Conservation (phyloP, 192 early-diverging fungal species). For the Backusella parvicylindrica region DNA sequence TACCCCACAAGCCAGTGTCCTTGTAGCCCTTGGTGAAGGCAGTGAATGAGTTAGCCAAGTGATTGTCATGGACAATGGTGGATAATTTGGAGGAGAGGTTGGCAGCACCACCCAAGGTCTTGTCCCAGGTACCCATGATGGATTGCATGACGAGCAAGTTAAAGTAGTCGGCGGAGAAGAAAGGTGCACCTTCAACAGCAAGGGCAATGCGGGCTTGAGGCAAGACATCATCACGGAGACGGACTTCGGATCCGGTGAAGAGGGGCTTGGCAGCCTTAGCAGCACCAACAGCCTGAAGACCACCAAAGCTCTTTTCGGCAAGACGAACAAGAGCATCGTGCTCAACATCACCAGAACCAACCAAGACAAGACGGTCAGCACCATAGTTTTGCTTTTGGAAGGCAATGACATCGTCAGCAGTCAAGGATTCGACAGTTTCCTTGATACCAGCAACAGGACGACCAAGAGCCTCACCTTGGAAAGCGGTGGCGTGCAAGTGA, state of each 20-base stretch:
- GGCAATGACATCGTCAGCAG: slow-evolving; percentile 76
- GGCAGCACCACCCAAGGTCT: slow-evolving; percentile 83
- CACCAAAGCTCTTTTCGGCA: slow-evolving; percentile 91
- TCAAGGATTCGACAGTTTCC: slow-evolving; percentile 89
- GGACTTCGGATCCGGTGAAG: slow-evolving; percentile 93
- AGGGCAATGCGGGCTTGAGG: slow-evolving; percentile 94
- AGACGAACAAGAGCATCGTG: slow-evolving; percentile 91
- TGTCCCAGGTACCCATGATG: slow-evolving; percentile 95
- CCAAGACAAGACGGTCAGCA: slow-evolving; percentile 96
- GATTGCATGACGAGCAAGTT: slow-evolving; percentile 91
- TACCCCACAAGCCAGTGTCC: slow-evolving; percentile 96
- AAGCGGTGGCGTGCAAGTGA: slow-evolving; percentile 94
- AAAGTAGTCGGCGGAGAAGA: slow-evolving; percentile 93
- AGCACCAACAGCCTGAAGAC: slow-evolving; percentile 35
- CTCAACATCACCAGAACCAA: slow-evolving; percentile 89
- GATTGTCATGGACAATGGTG: slow-evolving; percentile 72
- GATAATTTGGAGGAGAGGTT: slow-evolving; percentile 89
- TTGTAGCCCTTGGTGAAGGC: slow-evolving; percentile 98
- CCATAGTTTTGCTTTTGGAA: slow-evolving; percentile 94
- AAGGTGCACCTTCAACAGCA: slow-evolving; percentile 93
- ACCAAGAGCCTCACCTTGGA: slow-evolving; percentile 86
- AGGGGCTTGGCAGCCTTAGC: slow-evolving; percentile 48
- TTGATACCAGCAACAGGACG: slow-evolving; percentile 90
- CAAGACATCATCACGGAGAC: slow-evolving; percentile 90
- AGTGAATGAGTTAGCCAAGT: slow-evolving; percentile 96